Evolutionary conservation across 2,329 filamentous ascomycete genomes (phyloP).

Genomic region (Parasarocladium wereldwijsianum): DNA sequence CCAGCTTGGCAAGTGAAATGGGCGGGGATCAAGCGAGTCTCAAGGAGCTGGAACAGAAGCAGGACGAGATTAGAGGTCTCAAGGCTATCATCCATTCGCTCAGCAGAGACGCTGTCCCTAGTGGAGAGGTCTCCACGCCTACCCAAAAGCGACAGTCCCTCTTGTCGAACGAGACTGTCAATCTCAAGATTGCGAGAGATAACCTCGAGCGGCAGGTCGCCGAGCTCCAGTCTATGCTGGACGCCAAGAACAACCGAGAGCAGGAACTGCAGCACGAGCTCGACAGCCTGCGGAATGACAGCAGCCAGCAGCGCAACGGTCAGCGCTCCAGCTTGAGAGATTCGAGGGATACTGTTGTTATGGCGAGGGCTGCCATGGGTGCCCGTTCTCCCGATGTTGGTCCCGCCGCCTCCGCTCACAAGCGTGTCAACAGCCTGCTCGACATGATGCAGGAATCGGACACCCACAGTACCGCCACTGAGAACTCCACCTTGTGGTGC

Average conservation of each 20-base stretch:
- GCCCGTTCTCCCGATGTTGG: slow-evolving; percentile 31
- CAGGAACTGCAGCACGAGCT: slow-evolving; percentile 78
- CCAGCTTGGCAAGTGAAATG: slow-evolving; percentile 11
- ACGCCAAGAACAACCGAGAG: slow-evolving; percentile 59
- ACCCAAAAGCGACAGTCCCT: slow-evolving; percentile 19
- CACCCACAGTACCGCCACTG: slow-evolving; percentile 53
- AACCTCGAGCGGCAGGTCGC: slow-evolving; percentile 68
- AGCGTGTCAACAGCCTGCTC: slow-evolving; percentile 32
- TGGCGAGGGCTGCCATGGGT: slow-evolving; percentile 36
- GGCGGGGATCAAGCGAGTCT: slow-evolving; percentile 33
- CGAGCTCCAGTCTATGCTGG: slow-evolving; percentile 59
- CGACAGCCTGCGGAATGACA: slow-evolving; percentile 41
- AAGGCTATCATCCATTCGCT: slow-evolving; percentile 97
- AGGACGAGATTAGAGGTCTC: slow-evolving; percentile 91
- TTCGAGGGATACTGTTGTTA: slow-evolving; percentile 49
- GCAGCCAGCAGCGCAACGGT: slow-evolving; percentile 25
- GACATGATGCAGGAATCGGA: slow-evolving; percentile 61
- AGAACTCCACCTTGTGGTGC: slow-evolving; percentile 69
- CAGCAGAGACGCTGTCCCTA: slow-evolving; percentile 56
- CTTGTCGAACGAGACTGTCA: slow-evolving; percentile 15
- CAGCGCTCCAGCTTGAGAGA: slow-evolving; percentile 37
- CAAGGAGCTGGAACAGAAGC: slow-evolving; percentile 81
- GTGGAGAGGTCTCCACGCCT: slow-evolving; percentile 18
- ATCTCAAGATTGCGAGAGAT: slow-evolving; percentile 28
- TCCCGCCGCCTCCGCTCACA: slow-evolving; percentile 27